A percentile compares a stretch with the other conserved stretches of the same genome.
These are phyloP conservation scores for Lanmaoa rubissima DNA, from an alignment of 768 basidiomycete species.

Conservation along the genomic window DNA sequence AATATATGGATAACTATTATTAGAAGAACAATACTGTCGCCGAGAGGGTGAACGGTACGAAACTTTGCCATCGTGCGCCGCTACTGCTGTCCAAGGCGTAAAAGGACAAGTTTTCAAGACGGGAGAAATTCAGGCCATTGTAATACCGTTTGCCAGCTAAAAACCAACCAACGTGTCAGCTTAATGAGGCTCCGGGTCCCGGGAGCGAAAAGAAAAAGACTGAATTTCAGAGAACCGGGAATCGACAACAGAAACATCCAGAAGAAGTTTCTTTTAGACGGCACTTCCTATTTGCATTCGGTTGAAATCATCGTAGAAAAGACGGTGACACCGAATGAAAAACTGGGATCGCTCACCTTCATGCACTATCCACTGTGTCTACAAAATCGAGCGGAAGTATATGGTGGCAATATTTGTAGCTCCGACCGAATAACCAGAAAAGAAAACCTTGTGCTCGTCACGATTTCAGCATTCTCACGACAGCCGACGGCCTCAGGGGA, in stretches of 20 bases:
- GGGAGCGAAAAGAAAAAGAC: not conserved
- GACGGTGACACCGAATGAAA: not conserved
- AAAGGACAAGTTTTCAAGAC: too few species aligned
- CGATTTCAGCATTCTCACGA: constrained; percentile 36
- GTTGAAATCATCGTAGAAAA: constrained; percentile 29
- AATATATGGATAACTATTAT: constrained; percentile 16
- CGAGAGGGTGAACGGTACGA: too few species aligned
- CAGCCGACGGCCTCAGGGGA: constrained; percentile 37
- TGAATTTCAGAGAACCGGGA: constrained; percentile 33
- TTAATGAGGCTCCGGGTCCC: not conserved
- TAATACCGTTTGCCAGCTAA: not conserved
- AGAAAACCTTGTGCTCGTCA: constrained; percentile 24
- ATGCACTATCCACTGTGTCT: not conserved
- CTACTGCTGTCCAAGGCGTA: not conserved
- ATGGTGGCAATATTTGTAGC: constrained; percentile 19
- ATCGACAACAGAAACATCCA: constrained; percentile 32
- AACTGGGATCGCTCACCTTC: constrained; percentile 18
- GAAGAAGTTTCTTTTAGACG: constrained; percentile 29
- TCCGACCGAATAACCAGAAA: constrained; percentile 32
- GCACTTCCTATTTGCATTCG: constrained; percentile 39
- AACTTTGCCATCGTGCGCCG: not conserved
- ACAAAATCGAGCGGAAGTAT: constrained; percentile 3
- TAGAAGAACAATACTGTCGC: not conserved
- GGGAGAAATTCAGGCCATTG: not conserved
- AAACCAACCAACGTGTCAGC: constrained; percentile 7